Percentiles rank a stretch among this genome's conserved stretches.
phyloP scores from a whole-genome alignment of 768 basidiomycete species.

The Lyophyllum shimeji region DNA sequence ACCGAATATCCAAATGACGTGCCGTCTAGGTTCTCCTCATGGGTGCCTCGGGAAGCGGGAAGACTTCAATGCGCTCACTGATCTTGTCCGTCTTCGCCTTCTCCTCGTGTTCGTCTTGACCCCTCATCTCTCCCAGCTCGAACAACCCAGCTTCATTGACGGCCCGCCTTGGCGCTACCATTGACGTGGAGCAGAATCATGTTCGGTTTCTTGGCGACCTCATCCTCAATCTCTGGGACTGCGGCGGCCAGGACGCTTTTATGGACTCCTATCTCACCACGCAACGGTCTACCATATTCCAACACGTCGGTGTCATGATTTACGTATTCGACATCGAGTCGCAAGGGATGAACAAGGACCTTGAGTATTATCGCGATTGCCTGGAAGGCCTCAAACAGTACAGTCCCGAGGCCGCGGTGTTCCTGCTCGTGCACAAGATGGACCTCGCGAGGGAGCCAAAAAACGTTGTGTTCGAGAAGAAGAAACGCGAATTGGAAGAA shows the following conservation, averaged over 20 bases:
- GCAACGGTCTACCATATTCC: conserved; percentile 93
- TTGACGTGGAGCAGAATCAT: conserved; percentile 97
- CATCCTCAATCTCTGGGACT: conserved; percentile 97
- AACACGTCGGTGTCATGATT: conserved; percentile 95
- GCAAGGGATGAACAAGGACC: conserved; percentile 80
- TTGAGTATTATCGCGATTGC: conserved; percentile 91
- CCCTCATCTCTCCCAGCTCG: conserved; percentile 52
- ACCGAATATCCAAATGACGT: conserved; percentile 18
- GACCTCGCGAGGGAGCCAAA: conserved; percentile 78
- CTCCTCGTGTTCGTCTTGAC: not conserved
- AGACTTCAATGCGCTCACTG: conserved; percentile 98
- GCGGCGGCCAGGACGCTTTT: conserved; percentile 97
- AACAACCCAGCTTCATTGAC: conserved; percentile 94
- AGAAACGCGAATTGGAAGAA: conserved; percentile 69
- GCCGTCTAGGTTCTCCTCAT: conserved; percentile 84
- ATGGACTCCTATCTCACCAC: conserved; percentile 95
- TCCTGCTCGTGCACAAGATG: conserved; percentile 97
- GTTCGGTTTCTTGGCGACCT: conserved; percentile 96
- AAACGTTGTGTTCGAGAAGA: conserved; percentile 61
- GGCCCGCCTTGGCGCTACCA: conserved; percentile 89
- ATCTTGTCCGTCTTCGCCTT: conserved; percentile 76
- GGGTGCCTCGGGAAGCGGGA: conserved; percentile 94
- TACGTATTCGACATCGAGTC: conserved; percentile 98
- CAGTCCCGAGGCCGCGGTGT: conserved; percentile 82
- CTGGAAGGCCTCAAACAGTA: conserved; percentile 77